Base-by-base conservation (phyloP, 345 rosid genomes). In the Lumnitzera littorea region DNA sequence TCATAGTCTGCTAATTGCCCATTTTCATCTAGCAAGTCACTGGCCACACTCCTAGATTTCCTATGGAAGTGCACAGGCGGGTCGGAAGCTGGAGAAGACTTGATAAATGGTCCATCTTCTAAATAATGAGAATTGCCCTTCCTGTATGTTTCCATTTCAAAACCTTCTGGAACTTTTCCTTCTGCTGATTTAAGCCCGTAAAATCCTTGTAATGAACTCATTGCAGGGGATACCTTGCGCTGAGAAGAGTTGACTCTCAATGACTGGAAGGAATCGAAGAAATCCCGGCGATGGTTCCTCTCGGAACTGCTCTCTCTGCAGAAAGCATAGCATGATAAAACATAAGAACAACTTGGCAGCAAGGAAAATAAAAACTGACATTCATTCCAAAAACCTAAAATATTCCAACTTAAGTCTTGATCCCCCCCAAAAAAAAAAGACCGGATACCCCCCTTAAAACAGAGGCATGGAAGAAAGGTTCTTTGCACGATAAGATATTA, bases 181-280 rank as follows among this genome's bases (percentile, higher is more conserved):
- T 67, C 82, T 24, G 36, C 27, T 62, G 85, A 72, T 65, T 73
- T 69, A 43, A 90, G 85, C 52, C 88, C 87, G 57, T 90, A 89
- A 67, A 74, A 94, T 47, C 88, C 89, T 70, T 76, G 95, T 67
- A 88, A 74, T 25, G 91, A 80, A 78, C 74, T 77, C 97, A 90
- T 94, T 46, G 97, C 91, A 57, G 90, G 78, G 58, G 94, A 81
- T 62, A 78, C 74, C 66, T 74, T 80, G 54, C 43, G 57, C 50
- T 77, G 77, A 20, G 85, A 41, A 43, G 82, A 69, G 56, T 74
- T 83, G 62, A 80, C 51, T 57, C 68, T 78, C 57, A 81, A 71
- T 50, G 97, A 80, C 64, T 70, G 82, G 67, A 87, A 89, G 50
- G 89, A 78, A 43, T 84, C 87, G 16, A 87, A 65, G 10, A 77